These are phyloP conservation scores for Rhododendron henanense DNA, from an alignment of 148 eudicot genomes.

Conservation along the genomic window DNA sequence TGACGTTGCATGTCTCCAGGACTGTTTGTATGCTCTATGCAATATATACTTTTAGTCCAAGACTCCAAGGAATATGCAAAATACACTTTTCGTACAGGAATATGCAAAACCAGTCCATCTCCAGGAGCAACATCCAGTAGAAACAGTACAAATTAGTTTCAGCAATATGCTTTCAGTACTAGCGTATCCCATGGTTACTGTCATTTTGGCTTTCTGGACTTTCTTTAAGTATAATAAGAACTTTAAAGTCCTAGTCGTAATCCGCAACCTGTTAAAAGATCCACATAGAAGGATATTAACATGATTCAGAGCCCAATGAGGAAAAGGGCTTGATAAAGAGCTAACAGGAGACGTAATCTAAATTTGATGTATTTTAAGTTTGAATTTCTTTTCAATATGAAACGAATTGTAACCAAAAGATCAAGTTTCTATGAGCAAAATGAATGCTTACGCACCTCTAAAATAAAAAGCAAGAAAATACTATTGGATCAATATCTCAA, in stretches of 20 bases:
- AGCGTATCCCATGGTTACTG: not conserved
- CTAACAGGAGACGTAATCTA: not conserved
- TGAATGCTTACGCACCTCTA: not conserved
- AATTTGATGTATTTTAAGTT: not conserved
- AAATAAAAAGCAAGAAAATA: not conserved
- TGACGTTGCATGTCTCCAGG: not conserved
- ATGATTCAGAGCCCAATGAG: not conserved
- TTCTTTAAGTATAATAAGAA: not conserved
- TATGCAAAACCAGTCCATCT: slow-evolving; percentile 4
- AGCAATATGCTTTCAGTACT: not conserved
- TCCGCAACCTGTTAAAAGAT: not conserved
- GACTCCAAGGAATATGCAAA: not conserved
- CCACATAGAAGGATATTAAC: not conserved
- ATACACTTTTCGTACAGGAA: not conserved
- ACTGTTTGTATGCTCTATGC: no score
- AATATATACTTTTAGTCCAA: not conserved
- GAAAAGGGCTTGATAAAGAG: not conserved
- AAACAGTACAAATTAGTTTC: not conserved
- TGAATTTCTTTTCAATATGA: not conserved
- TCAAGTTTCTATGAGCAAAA: slow-evolving; percentile 6
- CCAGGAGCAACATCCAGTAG: not conserved
- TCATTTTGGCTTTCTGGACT: not conserved
- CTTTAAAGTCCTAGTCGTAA: not conserved
- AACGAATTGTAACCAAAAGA: not conserved
- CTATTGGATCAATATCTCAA: not conserved